These are phyloP conservation scores for Periconia macrospinosa DNA, from an alignment of 2,329 filamentous ascomycete species.

Conservation along the genomic window DNA sequence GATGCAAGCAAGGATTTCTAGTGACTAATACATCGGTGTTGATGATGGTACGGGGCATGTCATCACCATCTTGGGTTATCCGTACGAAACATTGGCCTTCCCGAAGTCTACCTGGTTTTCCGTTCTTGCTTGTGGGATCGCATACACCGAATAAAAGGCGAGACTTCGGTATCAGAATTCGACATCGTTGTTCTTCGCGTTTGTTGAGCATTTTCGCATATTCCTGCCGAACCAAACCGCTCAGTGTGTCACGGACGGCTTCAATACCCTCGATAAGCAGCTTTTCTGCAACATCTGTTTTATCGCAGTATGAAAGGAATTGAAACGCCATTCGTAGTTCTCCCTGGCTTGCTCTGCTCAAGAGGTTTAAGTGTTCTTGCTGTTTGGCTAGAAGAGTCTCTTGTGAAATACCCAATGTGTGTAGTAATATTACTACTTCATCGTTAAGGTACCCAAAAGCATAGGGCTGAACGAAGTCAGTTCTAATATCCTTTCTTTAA, in stretches of 20 bases:
- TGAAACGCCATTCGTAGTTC: constrained; percentile 37
- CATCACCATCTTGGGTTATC: constrained; percentile 41
- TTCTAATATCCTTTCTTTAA: neutral
- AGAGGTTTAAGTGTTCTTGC: constrained; percentile 38
- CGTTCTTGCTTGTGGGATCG: constrained; percentile 31
- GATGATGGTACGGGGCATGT: constrained; percentile 36
- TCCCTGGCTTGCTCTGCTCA: constrained; percentile 24
- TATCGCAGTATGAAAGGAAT: constrained; percentile 40
- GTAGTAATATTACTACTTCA: constrained; percentile 45
- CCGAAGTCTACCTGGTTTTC: constrained; percentile 29
- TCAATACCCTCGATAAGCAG: constrained; percentile 43
- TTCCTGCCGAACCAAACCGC: constrained; percentile 36
- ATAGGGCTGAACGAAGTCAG: constrained; percentile 37
- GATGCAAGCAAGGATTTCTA: constrained; percentile 48
- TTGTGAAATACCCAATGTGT: constrained; percentile 39
- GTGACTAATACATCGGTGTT: constrained; percentile 45
- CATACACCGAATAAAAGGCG: constrained; percentile 46
- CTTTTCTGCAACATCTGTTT: constrained; percentile 41
- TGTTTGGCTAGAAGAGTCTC: constrained; percentile 41
- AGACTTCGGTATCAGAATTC: constrained; percentile 43
- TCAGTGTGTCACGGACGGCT: constrained; percentile 28
- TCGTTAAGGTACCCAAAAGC: constrained; percentile 47
- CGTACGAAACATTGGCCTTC: constrained; percentile 45
- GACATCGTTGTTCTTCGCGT: constrained; percentile 39
- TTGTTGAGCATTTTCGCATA: constrained; percentile 42